These are phyloP conservation scores for Mycena amicta DNA, from an alignment of 768 basidiomycete species.

Conservation along the genomic window DNA sequence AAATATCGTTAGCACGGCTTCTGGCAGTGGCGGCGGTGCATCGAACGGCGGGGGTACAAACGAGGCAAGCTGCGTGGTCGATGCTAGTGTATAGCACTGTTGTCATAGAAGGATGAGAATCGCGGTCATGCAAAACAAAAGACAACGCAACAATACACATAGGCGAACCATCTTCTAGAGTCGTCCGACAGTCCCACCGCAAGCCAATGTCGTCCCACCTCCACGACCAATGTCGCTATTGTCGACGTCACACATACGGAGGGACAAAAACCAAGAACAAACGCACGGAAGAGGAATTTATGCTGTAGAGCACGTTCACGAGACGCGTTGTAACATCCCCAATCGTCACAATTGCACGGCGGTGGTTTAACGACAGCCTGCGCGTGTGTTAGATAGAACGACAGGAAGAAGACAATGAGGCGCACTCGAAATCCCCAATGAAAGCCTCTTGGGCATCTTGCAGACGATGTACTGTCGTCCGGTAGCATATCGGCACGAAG, in stretches of 20 bases:
- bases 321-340: slow-evolving; percentile 43
- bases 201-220: slow-evolving; percentile 35
- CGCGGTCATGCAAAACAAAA: background rate
- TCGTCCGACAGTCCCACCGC: slow-evolving; percentile 49
- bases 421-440: slow-evolving; percentile 43
- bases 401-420: background rate
- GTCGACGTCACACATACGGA: background rate
- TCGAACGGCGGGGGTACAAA: slow-evolving; percentile 51
- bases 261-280: background rate
- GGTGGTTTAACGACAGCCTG: slow-evolving; percentile 45
- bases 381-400: background rate
- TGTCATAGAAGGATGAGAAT: background rate
- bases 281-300: slow-evolving; percentile 36
- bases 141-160: slow-evolving; percentile 45
- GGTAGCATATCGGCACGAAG: slow-evolving; percentile 46
- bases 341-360: slow-evolving; percentile 43
- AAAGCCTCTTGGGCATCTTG: slow-evolving; percentile 28
- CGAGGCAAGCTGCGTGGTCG: slow-evolving; percentile 40
- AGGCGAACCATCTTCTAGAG: slow-evolving; percentile 48
- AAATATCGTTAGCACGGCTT: slow-evolving; percentile 47
- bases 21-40: slow-evolving; percentile 48
- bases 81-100: slow-evolving; percentile 35
- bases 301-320: slow-evolving; percentile 38
- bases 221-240: slow-evolving; percentile 46
- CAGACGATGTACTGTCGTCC: slow-evolving; percentile 39